Evolutionary conservation across 83 land plant species (phyloP), one percentile per base, ranked within the genome.

Genomic region (Isoetes engelmannii): DNA sequence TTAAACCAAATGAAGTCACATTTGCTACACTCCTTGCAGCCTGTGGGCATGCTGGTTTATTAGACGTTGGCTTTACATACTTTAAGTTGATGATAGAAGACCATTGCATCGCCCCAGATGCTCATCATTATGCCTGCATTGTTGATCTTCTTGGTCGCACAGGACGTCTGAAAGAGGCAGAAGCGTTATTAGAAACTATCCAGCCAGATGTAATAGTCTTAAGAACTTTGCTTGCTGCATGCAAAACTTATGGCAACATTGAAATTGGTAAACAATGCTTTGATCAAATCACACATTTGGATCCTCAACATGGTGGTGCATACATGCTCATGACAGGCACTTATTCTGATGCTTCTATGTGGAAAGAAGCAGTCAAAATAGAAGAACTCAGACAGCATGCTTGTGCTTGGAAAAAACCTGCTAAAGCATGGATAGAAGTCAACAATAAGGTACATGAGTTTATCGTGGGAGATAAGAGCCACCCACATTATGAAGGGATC

Each of bases 161-260:
- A 53, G 45, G 45, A 4, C 43, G 13, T 19, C 67, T 69, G n/a
- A 43, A 69, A 6, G 21, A 69, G 44, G 71, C 71, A 5, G 37
- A 55, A 28, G 60, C 18, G 6, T 59, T 69, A 7, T 54, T 69
- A 9, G 45, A n/a, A 6, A 69, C 47, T 44, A 69, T 69, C 59
- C 60, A 57, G 0, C 55, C 55, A 13, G 45, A 69, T 69, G 12
- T 44, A 0, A 17, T 55, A 13, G 71, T 45, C 4, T 69, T 20
- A 44, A 55, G 21, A 41, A 51, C 42, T 37, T 55, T 69, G 10
- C 65, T 69, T 17, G 37, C 55, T 4, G 46, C 50, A 8, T 69
- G 71, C 67, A 69, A 53, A 53, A 55, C 71, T 43, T 44, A 54
- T 37, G 60, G 60, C 21, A 37, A 69, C 55, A 53, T 65, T 20